phyloP scores from a whole-genome alignment of 768 basidiomycete species.

The Leccinum ochraceum region DNA sequence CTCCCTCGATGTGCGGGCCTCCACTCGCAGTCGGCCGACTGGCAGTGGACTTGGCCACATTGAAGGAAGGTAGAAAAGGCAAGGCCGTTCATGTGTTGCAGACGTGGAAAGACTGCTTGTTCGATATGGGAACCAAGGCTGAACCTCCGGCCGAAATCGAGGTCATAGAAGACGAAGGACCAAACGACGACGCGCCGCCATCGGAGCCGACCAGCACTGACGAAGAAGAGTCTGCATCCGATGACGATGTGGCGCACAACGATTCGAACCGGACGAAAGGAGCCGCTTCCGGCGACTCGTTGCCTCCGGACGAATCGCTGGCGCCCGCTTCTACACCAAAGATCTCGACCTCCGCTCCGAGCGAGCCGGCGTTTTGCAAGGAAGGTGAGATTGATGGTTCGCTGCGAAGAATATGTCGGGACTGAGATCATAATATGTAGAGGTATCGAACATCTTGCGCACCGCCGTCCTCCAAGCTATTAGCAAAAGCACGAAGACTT shows the following conservation, averaged over 20 bases:
- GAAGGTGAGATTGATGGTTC: slow-evolving; percentile 25
- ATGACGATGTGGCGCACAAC: slow-evolving; percentile 2
- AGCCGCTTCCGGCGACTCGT: slow-evolving; percentile 4
- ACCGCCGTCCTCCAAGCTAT: slow-evolving; percentile 69
- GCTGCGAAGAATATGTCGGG: neutral
- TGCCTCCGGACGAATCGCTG: slow-evolving; percentile 13
- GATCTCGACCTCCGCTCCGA: slow-evolving; percentile 10
- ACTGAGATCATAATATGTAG: slow-evolving; percentile 13
- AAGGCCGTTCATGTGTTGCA: slow-evolving; percentile 77
- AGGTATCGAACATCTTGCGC: slow-evolving; percentile 48
- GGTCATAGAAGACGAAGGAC: slow-evolving; percentile 18
- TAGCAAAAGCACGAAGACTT: slow-evolving; percentile 42
- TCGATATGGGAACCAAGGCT: slow-evolving; percentile 66
- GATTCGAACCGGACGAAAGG: slow-evolving; percentile 29
- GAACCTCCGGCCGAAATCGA: slow-evolving; percentile 51
- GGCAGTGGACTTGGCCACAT: slow-evolving; percentile 53
- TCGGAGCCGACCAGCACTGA: slow-evolving; percentile 11
- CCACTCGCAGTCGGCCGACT: slow-evolving; percentile 79
- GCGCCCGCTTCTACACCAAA: slow-evolving; percentile 6
- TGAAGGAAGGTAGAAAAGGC: slow-evolving; percentile 61
- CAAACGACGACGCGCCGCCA: slow-evolving; percentile 11
- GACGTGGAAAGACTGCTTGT: slow-evolving; percentile 75
- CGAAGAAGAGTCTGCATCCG: slow-evolving; percentile 10
- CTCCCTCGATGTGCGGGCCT: slow-evolving; percentile 31
- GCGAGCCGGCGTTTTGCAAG: slow-evolving; percentile 23